Percentiles rank a stretch among this genome's conserved stretches.
These are phyloP conservation scores for Arthrobotrys sinensis DNA, from an alignment of 2,329 filamentous ascomycete species.

Conservation along the genomic window DNA sequence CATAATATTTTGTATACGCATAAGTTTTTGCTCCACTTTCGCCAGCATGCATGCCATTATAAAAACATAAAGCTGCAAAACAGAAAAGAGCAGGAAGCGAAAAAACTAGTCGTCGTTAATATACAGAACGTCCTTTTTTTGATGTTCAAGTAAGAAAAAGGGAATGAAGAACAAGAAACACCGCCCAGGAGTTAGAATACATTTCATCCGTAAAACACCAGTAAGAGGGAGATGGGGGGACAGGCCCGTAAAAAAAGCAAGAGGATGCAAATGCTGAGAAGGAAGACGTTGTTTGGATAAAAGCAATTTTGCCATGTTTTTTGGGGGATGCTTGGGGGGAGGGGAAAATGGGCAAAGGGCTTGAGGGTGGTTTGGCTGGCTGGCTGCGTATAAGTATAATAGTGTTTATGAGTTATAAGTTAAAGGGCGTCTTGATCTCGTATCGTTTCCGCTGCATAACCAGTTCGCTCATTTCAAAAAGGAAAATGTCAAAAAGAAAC, in stretches of 20 bases:
- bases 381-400: constrained; percentile 6
- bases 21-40: background rate
- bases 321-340: no score
- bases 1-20: no score
- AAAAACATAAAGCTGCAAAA: background rate
- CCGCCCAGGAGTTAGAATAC: constrained; percentile 5
- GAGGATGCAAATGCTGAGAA: background rate
- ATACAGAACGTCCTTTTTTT: background rate
- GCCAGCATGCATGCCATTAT: background rate
- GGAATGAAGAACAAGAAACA: constrained; percentile 9
- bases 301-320: background rate
- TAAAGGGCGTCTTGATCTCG: constrained; percentile 3
- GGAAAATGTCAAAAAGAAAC: background rate
- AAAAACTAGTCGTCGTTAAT: background rate
- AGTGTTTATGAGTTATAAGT: background rate
- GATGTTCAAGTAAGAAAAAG: background rate
- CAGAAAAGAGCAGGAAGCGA: background rate
- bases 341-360: background rate
- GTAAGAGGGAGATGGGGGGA: background rate
- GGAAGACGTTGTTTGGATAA: background rate
- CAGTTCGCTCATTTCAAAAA: background rate
- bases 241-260: background rate
- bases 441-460: constrained; percentile 30
- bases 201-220: constrained; percentile 18
- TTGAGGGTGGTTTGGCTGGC: background rate